phyloP scores from a whole-genome alignment of 106 monocot genomes.

The Iris macrosiphon region DNA sequence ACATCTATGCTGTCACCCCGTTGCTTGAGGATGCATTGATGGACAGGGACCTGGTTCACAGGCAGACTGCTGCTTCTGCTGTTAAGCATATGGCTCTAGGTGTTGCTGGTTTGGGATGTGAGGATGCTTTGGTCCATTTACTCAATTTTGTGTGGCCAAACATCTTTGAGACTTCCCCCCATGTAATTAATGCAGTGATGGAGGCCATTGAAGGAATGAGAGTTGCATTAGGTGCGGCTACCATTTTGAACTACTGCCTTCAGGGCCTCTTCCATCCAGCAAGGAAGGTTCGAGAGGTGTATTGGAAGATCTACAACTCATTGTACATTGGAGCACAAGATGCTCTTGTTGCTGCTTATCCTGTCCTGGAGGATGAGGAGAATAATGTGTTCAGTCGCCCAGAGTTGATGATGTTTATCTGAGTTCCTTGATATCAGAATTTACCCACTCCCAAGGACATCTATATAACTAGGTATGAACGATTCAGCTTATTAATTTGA shows the following conservation, averaged over 20 bases:
- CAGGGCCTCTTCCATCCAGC: slow-evolving; percentile 99
- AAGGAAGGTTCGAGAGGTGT: slow-evolving; percentile 94
- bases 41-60: slow-evolving; percentile 94
- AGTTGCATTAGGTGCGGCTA: slow-evolving; percentile 85
- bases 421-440: background rate
- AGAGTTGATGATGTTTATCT: slow-evolving; percentile 80
- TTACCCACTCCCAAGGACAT: background rate
- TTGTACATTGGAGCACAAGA: slow-evolving; percentile 94
- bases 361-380: slow-evolving; percentile 67
- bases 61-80: slow-evolving; percentile 98
- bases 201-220: slow-evolving; percentile 99
- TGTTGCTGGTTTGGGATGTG: slow-evolving; percentile 94
- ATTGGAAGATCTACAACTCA: slow-evolving; percentile 98
- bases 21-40: slow-evolving; percentile 96
- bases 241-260: slow-evolving; percentile 86
- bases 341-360: slow-evolving; percentile 90
- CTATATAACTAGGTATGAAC: background rate
- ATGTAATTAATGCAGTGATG: slow-evolving; percentile 99
- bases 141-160: slow-evolving; percentile 98
- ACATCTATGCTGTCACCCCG: slow-evolving; percentile 95
- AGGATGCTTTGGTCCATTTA: slow-evolving; percentile 90
- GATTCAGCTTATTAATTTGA: background rate
- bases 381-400: slow-evolving; percentile 65
- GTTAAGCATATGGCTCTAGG: slow-evolving; percentile 99
- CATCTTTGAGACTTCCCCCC: slow-evolving; percentile 94